phyloP scores from a whole-genome alignment of 2,329 filamentous ascomycete genomes.

The Lithohypha guttulata region DNA sequence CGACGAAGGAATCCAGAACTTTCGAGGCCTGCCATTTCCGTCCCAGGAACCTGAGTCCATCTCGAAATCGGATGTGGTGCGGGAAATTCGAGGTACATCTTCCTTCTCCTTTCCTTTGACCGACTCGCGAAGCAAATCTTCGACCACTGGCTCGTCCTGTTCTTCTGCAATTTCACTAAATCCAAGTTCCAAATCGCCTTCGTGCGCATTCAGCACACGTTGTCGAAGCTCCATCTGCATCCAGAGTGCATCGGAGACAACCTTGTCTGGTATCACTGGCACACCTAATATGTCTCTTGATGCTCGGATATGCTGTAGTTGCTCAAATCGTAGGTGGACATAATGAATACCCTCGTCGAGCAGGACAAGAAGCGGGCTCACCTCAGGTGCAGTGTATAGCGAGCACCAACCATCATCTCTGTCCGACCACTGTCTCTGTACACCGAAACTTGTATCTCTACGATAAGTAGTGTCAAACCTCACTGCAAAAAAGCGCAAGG shows the following conservation, averaged over 20 bases:
- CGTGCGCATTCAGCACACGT: conserved; percentile 42
- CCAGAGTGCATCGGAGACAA: conserved; percentile 47
- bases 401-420: conserved; percentile 39
- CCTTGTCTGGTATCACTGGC: conserved; percentile 44
- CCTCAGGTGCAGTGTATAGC: conserved; percentile 43
- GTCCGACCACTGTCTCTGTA: conserved; percentile 29
- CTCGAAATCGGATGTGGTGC: conserved; percentile 22
- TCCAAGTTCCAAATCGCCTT: conserved; percentile 43
- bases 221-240: conserved; percentile 47
- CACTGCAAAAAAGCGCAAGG: conserved; percentile 40
- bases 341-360: conserved; percentile 51
- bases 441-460: conserved; percentile 25
- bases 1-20: conserved; percentile 47
- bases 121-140: conserved; percentile 1
- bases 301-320: conserved; percentile 43
- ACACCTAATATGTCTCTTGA: conserved; percentile 44
- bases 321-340: conserved; percentile 48
- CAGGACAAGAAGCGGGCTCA: conserved; percentile 45
- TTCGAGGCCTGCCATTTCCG: conserved; percentile 42
- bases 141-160: conserved; percentile 10
- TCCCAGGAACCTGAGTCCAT: conserved; percentile 43
- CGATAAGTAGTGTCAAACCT: conserved; percentile 44
- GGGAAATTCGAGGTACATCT: conserved; percentile 9
- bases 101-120: conserved; percentile 38
- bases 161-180: conserved; percentile 33